Base-by-base conservation (phyloP, 257 asterid species). In the Nicotiana benthamiana region DNA sequence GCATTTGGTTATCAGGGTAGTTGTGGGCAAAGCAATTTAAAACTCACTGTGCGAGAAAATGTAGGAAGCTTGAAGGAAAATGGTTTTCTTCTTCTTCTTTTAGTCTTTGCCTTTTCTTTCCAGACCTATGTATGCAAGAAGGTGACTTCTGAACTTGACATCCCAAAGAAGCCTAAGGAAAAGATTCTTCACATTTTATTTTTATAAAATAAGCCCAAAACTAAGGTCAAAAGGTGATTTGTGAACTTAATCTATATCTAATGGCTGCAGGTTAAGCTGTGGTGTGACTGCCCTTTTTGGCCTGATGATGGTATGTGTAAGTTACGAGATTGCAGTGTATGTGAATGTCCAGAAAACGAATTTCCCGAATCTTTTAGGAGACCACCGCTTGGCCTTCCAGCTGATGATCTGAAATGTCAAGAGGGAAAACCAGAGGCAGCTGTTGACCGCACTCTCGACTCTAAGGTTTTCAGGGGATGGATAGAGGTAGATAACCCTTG, bases 261-360 rank as follows among this genome's bases (percentile, higher is more conserved):
- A 18, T n/a, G 80, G 83, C 61, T 82, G 77, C 93, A 94, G 98
- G 97, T 90, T 62, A 94, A 94, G 83, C 86, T 94, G 85, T 94
- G 97, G 98, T 94, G 98, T 84, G 98, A 94, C 85, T 94, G 98
- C 91, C 98, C 97, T 26, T 94, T 94, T 79, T 94, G 98, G 98
- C 98, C 96, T 0, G 97, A 94, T 83, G 98, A 94, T 86, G 98
- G 97, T 63, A 94, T 94, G 98, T 94, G 98, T 90, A 90, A 88
- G 86, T 80, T 94, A 81, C 95, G 98, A 61, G 98, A 94, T 84
- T 94, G 98, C 80, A 94, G 98, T 81, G 97, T 94, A 75, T 94
- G 98, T 52, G 98, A 94, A 84, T 94, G 98, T 82, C 97, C 98
- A 56, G 97, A 93, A 83, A 86, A 77, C 84, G 98, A 94, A 84